Conservation (phyloP, 2,329 filamentous ascomycete genomes). For the Ceratocystis ficicola region DNA sequence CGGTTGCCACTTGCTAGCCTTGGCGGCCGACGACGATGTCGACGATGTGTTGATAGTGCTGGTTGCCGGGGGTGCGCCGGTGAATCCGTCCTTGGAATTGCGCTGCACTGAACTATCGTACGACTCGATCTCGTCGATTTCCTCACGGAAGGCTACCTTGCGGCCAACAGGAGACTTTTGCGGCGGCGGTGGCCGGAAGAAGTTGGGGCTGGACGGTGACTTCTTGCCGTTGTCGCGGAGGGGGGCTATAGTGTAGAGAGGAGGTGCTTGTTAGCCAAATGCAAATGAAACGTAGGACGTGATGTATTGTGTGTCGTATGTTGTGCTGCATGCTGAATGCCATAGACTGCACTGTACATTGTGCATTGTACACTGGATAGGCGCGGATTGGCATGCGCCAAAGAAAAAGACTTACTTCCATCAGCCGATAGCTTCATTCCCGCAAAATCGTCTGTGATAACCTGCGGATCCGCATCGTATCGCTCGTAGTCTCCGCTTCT, state of each 20-base stretch:
- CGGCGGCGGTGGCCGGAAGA: slow-evolving; percentile 54
- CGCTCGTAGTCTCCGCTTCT: slow-evolving; percentile 79
- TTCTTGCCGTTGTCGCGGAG: slow-evolving; percentile 37
- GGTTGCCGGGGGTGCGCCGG: slow-evolving; percentile 6
- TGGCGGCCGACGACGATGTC: slow-evolving; percentile 38
- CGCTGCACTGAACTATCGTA: slow-evolving; percentile 57
- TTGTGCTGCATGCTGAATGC: too few relatives aligned
- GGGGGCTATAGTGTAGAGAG: slow-evolving; percentile 35
- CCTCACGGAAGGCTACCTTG: slow-evolving; percentile 47
- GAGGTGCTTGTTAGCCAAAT: slow-evolving; percentile 24
- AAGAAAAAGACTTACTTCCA: slow-evolving; percentile 40
- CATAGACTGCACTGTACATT: too few relatives aligned
- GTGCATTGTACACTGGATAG: not conserved
- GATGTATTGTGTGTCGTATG: not conserved
- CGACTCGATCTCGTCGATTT: slow-evolving; percentile 60
- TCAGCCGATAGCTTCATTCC: slow-evolving; percentile 52
- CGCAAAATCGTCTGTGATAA: slow-evolving; percentile 80
- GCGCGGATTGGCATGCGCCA: not conserved
- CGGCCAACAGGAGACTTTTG: slow-evolving; percentile 42
- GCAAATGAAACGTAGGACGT: slow-evolving; percentile 21
- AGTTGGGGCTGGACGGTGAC: slow-evolving; percentile 60
- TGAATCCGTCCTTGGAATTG: slow-evolving; percentile 36
- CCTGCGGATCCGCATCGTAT: slow-evolving; percentile 87
- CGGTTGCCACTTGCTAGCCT: slow-evolving; percentile 94
- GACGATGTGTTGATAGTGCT: slow-evolving; percentile 22